Conservation (phyloP, 441 rosid genomes). For the Corymbia calophylla region DNA sequence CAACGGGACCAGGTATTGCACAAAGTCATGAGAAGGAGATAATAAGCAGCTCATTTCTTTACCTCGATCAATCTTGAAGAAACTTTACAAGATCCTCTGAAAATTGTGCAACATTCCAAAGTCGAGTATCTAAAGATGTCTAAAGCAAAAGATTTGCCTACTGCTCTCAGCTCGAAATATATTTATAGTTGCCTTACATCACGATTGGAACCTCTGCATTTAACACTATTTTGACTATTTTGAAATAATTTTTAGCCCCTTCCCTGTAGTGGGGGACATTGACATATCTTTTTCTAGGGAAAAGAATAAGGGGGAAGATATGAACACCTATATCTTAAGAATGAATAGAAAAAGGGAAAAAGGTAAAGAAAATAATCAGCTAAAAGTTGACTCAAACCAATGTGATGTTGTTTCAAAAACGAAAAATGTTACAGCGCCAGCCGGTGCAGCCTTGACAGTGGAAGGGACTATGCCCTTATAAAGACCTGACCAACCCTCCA, state of each 20-base stretch:
- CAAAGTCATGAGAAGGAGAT: neutral
- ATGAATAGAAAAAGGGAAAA: neutral
- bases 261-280: neutral
- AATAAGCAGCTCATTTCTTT: neutral
- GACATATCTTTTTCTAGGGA: neutral
- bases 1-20: neutral
- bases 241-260: neutral
- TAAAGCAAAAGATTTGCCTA: neutral
- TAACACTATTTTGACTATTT: neutral
- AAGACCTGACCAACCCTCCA: constrained; percentile 88
- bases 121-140: neutral
- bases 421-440: constrained; percentile 94
- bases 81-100: neutral
- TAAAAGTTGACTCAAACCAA: constrained; percentile 62
- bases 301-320: constrained; percentile 14
- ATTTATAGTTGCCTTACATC: neutral
- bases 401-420: constrained; percentile 70
- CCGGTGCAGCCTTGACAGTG: constrained; percentile 98
- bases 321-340: neutral
- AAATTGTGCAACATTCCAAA: neutral
- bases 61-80: neutral
- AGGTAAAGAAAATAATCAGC: constrained; percentile 4
- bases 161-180: neutral
- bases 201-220: neutral
- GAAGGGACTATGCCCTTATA: constrained; percentile 95